Evolutionary conservation across 2,329 filamentous ascomycete species (phyloP), one percentile per base, ranked within the genome.

Genomic region (Venturia effusa): DNA sequence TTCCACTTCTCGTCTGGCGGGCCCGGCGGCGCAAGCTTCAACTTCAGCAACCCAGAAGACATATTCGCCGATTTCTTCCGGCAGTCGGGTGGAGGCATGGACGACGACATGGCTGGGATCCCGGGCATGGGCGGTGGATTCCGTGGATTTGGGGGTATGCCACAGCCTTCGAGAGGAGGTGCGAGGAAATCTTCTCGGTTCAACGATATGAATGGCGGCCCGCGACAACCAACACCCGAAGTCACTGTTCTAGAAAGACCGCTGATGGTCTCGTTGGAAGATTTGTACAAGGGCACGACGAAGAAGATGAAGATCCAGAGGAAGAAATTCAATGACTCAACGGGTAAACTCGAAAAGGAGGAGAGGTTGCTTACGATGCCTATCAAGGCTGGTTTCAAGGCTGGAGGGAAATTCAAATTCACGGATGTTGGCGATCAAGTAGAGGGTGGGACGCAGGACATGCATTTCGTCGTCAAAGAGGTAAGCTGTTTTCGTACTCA

Each of bases 221-320:
- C 76, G 59, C 71, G 79, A 71, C 70, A 80, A 76, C 75, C 81
- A 5, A 90, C 90, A 3, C 89, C 91, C 0, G 93, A 97, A 73
- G 89, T 96, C 22, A 92, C 92, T 0, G 92, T 95, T 0, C 88
- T 97, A 13, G 93, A 97, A 77, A 88, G 90, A 71, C 86, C 89
- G 57, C 76, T 99, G 67, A 85, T 87, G 2, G 79, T 99, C 27
- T 85, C 88, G 2, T 79, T 99, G 40, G 94, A 99, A 75, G 94
- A 99, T 71, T 78, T 97, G 66, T 97, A 85, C 79, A 87, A 83
- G 32, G 94, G 94, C 48, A 85, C 86, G 41, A 91, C 88, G 60
- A 99, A 99, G 84, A 97, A 96, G 82, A 91, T 99, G 83, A 96
- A 94, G 79, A 96, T 97, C 68, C 97, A 96, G 71, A 85, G 93